A percentile compares a stretch with the other conserved stretches of the same genome.
phyloP scores from a whole-genome alignment of 2,329 filamentous ascomycete genomes.

The Pezicula radicicola region DNA sequence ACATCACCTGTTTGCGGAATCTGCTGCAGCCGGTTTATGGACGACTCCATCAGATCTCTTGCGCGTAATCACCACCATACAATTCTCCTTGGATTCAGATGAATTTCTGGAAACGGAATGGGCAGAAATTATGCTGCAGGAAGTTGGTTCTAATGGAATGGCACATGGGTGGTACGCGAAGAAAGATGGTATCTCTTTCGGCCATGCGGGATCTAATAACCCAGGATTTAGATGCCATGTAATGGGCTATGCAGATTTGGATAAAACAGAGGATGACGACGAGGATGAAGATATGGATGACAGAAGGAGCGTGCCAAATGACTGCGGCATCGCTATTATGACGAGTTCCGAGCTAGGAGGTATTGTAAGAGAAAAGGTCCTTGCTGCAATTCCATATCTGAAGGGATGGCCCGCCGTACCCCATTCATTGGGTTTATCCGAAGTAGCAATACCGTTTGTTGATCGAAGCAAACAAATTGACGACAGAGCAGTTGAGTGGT shows the following conservation, averaged over 20 bases:
- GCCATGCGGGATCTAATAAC: constrained; percentile 7
- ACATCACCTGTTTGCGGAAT: constrained; percentile 2
- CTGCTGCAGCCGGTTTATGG: constrained; percentile 10
- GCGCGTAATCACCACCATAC: constrained; percentile 2
- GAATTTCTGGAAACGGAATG: constrained; percentile 6
- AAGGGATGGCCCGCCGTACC: not conserved
- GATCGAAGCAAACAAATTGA: not conserved
- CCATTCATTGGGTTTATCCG: not conserved
- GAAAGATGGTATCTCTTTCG: constrained; percentile 2
- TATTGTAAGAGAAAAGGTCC: constrained; percentile 1
- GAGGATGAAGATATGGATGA: not conserved
- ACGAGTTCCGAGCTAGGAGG: constrained; percentile 5
- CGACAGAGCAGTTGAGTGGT: not conserved
- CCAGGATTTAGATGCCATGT: constrained; percentile 9
- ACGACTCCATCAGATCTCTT: constrained; percentile 10
- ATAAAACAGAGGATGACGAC: not conserved
- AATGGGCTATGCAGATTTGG: constrained; percentile 4
- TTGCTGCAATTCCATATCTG: constrained; percentile 2
- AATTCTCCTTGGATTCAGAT: constrained; percentile 3
- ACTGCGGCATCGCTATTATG: constrained; percentile 9
- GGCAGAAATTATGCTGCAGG: constrained; percentile 9
- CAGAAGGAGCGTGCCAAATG: not conserved
- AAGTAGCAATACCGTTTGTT: not conserved
- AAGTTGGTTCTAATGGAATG: constrained; percentile 4
- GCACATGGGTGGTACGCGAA: constrained; percentile 6